Conservation (phyloP, 345 rosid genomes). For the Punica granatum region DNA sequence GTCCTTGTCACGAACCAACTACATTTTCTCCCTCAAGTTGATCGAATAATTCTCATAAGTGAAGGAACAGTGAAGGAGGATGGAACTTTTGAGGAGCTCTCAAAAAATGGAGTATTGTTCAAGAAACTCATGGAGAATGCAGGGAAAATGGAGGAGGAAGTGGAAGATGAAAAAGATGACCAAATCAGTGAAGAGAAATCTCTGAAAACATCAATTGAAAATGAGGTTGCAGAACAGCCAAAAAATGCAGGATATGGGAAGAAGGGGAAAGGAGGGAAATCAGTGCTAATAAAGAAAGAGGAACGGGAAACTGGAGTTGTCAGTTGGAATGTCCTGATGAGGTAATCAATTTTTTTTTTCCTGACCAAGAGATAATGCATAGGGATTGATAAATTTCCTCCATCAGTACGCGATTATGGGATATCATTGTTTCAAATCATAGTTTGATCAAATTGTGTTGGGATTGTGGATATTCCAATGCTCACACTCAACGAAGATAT, state of each 20-base stretch:
- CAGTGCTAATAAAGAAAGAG: slow-evolving; percentile 83
- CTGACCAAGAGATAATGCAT: neutral
- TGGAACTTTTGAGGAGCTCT: slow-evolving; percentile 85
- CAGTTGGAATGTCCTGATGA: slow-evolving; percentile 73
- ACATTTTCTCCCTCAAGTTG: slow-evolving; percentile 93
- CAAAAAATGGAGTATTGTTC: slow-evolving; percentile 57
- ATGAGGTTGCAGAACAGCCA: slow-evolving; percentile 14
- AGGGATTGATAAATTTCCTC: neutral
- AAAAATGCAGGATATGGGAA: slow-evolving; percentile 19
- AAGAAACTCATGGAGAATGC: slow-evolving; percentile 93
- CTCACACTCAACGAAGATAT: neutral
- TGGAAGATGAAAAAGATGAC: slow-evolving; percentile 25
- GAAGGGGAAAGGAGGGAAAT: slow-evolving; percentile 54
- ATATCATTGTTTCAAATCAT: neutral
- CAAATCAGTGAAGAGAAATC: slow-evolving; percentile 22
- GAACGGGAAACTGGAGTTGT: slow-evolving; percentile 93
- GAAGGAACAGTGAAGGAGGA: slow-evolving; percentile 80
- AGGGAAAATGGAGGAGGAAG: slow-evolving; percentile 79
- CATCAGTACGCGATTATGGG: neutral
- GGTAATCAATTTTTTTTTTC: slow-evolving; percentile 32
- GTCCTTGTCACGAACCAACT: slow-evolving; percentile 93
- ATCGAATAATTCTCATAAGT: slow-evolving; percentile 58
- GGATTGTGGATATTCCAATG: neutral
- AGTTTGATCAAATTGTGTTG: neutral
- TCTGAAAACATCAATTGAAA: slow-evolving; percentile 33